Conservation (phyloP, 495 filamentous ascomycete genomes). For the Endocarpon pusillum region DNA sequence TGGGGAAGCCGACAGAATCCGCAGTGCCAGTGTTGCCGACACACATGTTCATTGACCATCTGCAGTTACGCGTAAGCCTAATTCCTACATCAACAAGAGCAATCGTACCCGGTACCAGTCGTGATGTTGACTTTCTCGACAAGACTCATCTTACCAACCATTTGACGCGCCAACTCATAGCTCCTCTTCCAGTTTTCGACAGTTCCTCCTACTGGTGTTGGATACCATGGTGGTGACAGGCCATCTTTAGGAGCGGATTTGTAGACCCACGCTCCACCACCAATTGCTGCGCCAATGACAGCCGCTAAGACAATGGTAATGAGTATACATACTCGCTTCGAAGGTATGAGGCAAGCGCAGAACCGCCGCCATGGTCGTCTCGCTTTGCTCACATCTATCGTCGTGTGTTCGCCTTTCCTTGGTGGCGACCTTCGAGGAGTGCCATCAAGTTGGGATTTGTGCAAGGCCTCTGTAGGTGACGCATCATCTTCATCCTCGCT, state of each 20-base stretch:
- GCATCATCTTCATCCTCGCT: conserved; percentile 1
- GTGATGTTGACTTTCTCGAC: conserved; percentile 91
- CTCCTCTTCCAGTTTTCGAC: conserved; percentile 53
- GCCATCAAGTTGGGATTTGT: background rate
- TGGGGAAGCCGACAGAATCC: conserved; percentile 55
- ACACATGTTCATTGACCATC: background rate
- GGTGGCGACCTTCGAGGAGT: background rate
- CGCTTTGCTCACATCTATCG: background rate
- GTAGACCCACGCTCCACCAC: background rate
- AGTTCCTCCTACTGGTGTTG: conserved; percentile 66
- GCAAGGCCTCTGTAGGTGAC: background rate
- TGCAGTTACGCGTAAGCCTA: conserved; percentile 53
- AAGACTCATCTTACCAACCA: conserved; percentile 73
- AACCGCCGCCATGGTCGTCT: background rate
- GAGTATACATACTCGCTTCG: background rate
- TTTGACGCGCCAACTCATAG: conserved; percentile 60
- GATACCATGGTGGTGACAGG: conserved; percentile 63
- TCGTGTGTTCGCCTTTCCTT: background rate
- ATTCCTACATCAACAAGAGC: conserved; percentile 80
- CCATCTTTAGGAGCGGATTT: background rate
- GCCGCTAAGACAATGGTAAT: background rate
- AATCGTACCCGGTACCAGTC: conserved; percentile 82
- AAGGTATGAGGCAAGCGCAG: background rate
- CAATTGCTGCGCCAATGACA: background rate
- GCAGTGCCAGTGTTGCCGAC: conserved; percentile 33